phyloP scores from a whole-genome alignment of 1,284 basidiomycete genomes.

The Cutaneotrichosporon mucoides region DNA sequence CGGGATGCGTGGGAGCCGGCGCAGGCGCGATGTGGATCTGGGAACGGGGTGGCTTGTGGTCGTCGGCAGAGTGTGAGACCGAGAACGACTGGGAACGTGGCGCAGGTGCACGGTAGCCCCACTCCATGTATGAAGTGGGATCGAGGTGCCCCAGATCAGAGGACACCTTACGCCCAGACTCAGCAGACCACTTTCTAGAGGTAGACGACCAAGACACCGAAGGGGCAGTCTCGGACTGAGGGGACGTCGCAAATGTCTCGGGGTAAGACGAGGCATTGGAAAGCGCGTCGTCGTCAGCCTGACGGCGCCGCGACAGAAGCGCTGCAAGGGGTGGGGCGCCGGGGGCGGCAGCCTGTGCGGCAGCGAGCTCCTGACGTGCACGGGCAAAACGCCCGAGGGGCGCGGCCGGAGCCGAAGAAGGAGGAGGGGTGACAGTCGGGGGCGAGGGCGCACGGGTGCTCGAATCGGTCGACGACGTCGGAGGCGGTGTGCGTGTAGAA shows the following conservation, averaged over 20 bases:
- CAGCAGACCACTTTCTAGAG: slow-evolving; percentile 14
- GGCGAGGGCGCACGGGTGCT: slow-evolving; percentile 13
- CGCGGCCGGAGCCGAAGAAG: slow-evolving; percentile 4
- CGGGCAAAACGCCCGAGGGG: slow-evolving; percentile 34
- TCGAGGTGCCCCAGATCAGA: slow-evolving; percentile 19
- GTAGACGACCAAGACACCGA: background rate
- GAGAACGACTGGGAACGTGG: slow-evolving; percentile 20
- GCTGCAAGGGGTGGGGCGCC: slow-evolving; percentile 15
- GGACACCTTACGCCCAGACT: slow-evolving; percentile 14
- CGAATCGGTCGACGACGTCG: slow-evolving; percentile 10
- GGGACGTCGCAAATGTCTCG: slow-evolving; percentile 17
- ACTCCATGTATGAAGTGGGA: slow-evolving; percentile 15
- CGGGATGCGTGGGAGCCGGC: no score
- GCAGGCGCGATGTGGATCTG: no score
- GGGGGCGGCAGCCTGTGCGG: slow-evolving; percentile 16
- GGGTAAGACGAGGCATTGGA: slow-evolving; percentile 8
- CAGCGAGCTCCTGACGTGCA: slow-evolving; percentile 27
- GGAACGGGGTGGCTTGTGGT: background rate
- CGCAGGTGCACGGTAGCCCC: slow-evolving; percentile 16
- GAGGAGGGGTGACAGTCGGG: slow-evolving; percentile 3
- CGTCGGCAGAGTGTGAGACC: background rate
- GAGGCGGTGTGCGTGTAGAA: slow-evolving; percentile 2
- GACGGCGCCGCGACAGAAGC: slow-evolving; percentile 20
- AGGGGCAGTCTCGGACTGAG: slow-evolving; percentile 8
- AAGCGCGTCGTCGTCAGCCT: slow-evolving; percentile 19